Evolutionary conservation across 2,329 filamentous ascomycete species (phyloP).

Genomic region (Podosphaera xanthii): DNA sequence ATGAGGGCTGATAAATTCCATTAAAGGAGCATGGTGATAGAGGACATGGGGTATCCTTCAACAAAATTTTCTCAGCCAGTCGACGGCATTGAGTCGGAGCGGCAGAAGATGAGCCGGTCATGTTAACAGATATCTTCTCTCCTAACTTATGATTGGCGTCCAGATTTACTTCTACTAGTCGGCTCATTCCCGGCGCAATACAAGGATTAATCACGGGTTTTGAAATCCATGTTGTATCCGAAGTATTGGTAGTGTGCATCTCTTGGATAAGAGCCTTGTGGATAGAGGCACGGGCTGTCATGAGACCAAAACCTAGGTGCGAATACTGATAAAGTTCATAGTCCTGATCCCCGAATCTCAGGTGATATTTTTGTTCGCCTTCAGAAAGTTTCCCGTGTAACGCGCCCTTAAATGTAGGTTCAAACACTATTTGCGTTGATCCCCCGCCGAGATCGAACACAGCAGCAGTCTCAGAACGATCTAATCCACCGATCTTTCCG

Average conservation of each 20-base stretch:
- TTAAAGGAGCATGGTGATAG: conserved; percentile 95
- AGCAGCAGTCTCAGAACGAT: conserved; percentile 75
- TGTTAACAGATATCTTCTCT: conserved; percentile 45
- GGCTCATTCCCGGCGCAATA: conserved; percentile 57
- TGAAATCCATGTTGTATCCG: conserved; percentile 42
- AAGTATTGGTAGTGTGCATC: conserved; percentile 38
- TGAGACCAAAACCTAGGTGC: conserved; percentile 87
- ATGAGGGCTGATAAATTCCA: conserved; percentile 78
- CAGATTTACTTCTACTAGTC: conserved; percentile 50
- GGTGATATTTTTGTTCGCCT: conserved; percentile 87
- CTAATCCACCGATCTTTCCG: conserved; percentile 85
- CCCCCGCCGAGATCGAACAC: conserved; percentile 92
- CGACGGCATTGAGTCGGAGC: conserved; percentile 72
- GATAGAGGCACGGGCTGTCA: conserved; percentile 77
- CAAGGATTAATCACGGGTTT: conserved; percentile 63
- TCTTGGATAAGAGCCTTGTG: conserved; percentile 55
- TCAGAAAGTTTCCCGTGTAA: conserved; percentile 69
- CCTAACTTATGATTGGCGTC: conserved; percentile 42
- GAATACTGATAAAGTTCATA: conserved; percentile 96
- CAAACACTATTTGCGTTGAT: conserved; percentile 95
- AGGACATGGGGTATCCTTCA: conserved; percentile 63
- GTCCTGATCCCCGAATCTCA: conserved; percentile 71
- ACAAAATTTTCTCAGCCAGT: conserved; percentile 71
- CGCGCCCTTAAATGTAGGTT: conserved; percentile 63
- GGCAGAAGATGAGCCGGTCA: conserved; percentile 59